Evolutionary conservation across 257 asterid species (phyloP).

Genomic region (Dorcoceras hygrometricum): DNA sequence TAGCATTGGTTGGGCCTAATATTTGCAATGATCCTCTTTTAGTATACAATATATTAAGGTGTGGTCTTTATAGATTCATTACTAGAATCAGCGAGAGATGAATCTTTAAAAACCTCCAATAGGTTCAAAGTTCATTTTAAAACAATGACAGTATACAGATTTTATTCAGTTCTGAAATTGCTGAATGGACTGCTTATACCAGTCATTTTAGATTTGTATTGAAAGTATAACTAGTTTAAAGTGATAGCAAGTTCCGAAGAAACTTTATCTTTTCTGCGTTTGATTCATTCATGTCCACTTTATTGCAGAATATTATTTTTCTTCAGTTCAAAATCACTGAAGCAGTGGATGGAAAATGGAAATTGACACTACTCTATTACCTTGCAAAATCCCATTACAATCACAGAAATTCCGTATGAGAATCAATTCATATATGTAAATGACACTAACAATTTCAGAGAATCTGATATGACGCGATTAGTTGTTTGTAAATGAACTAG

Average conservation of each 20-base stretch:
- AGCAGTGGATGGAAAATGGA: background rate
- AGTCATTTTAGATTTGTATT: background rate
- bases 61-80: background rate
- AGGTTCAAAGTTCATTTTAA: no score
- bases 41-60: no score
- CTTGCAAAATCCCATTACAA: background rate
- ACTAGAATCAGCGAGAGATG: background rate
- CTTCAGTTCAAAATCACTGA: background rate
- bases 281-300: background rate
- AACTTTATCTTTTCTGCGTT: background rate
- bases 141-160: background rate
- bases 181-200: background rate
- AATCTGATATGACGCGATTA: no score
- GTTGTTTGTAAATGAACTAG: no score
- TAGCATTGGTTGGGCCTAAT: background rate
- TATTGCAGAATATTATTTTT: no score
- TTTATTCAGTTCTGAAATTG: background rate
- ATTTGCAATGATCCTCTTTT: background rate
- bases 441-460: background rate
- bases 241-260: background rate
- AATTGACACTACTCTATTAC: background rate
- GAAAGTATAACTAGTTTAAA: no score
- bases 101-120: no score
- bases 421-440: background rate
- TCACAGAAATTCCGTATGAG: background rate